These are phyloP conservation scores for Daldinia eschscholtzii DNA, from an alignment of 2,329 filamentous ascomycete genomes.

Conservation along the genomic window DNA sequence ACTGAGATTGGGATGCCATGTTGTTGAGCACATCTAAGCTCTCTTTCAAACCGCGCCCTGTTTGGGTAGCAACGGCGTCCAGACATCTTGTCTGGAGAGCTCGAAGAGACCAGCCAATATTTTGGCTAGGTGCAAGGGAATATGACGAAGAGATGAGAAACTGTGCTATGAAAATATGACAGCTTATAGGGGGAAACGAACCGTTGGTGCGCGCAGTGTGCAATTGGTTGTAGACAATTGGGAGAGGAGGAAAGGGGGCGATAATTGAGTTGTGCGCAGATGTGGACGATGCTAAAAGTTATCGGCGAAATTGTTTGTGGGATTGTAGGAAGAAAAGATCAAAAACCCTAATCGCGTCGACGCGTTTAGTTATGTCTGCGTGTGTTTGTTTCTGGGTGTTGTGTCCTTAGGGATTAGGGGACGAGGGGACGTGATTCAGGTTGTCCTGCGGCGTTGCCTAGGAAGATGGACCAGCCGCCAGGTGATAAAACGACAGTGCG, in stretches of 20 bases:
- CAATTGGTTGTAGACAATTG: neutral
- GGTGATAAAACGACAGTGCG: neutral
- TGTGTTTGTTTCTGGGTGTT: neutral
- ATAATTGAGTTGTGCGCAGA: neutral
- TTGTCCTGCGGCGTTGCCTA: constrained; percentile 2
- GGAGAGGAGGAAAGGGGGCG: neutral
- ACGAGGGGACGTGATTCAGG: neutral
- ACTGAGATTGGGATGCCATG: neutral
- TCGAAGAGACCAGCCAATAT: neutral
- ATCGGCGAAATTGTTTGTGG: neutral
- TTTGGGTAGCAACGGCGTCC: neutral
- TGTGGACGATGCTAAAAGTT: neutral
- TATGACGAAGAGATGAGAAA: neutral
- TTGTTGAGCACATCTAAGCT: constrained; percentile 2
- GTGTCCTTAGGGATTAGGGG: neutral
- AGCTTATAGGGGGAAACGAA: constrained; percentile 2
- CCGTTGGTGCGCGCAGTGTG: neutral
- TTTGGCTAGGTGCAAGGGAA: neutral
- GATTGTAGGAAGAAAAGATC: neutral
- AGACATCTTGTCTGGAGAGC: neutral
- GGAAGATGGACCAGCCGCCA: neutral
- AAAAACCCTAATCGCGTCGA: constrained; percentile 2
- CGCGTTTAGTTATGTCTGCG: neutral
- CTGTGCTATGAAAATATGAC: neutral
- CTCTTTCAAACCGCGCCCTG: neutral